Evolutionary conservation across 139 green algal genomes (phyloP), one percentile per base, ranked within the genome.

Genomic region (Dunaliella primolecta): DNA sequence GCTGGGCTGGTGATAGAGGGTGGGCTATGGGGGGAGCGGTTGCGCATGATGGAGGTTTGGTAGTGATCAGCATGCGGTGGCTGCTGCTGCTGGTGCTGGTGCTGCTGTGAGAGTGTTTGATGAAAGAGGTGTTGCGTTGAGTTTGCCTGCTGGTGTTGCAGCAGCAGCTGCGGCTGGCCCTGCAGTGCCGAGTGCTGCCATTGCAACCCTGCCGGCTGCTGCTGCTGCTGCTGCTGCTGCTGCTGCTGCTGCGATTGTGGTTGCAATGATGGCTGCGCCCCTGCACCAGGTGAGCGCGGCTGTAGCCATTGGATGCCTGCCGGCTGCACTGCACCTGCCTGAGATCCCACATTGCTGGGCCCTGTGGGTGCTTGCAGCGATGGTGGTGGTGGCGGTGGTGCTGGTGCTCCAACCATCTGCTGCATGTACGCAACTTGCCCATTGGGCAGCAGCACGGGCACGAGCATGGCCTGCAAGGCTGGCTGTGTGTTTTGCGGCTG

Each of bases 351-450:
- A n/a, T n/a, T n/a, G n/a, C n/a, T n/a, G n/a, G n/a, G n/a, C n/a
- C 70, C 27, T 80, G 75, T 80, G 33, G 29, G 2, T 33, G 7
- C 2, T 2, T 38, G 75, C 75, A 37, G 75, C n/a, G 1, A n/a
- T 21, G 29, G 29, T 30, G 27, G 29, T 2, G 7, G 75, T 23
- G n/a, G 7, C 2, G 29, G 11, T 11, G n/a, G 2, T 38, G 75
- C 75, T 80, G 29, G 79, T 33, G 46, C 46, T 15, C 46, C 15
- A 15, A 15, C 46, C 46, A 7, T 64, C 46, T 90, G 87, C 34
- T 84, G 84, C 35, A 90, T 82, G 82, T 86, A 90, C 0, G 84
- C 87, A 38, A 90, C 35, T 70, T 90, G 87, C 21, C 87, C 87
- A 56, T 87, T 88, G 21, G 87, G 81, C 77, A 90, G 23, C 71